Conservation (phyloP, 371 early-diverging fungal species). For the Dipsacomyces acuminosporus region DNA sequence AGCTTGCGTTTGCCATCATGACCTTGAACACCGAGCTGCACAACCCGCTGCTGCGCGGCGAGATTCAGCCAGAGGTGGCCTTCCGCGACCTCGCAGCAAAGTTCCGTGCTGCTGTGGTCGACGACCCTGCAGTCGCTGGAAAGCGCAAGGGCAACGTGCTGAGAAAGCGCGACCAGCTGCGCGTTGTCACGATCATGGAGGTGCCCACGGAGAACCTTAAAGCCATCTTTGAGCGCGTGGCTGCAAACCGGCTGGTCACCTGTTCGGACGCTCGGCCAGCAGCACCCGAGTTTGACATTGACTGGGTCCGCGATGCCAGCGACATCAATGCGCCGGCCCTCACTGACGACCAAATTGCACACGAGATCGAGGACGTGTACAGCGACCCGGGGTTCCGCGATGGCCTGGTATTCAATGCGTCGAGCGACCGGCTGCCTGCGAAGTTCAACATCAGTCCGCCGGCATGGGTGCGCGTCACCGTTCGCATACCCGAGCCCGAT, state of each 20-base stretch:
- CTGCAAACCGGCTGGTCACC: constrained; percentile 35
- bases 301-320: constrained; percentile 34
- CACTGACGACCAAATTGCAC: constrained; percentile 28
- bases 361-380: constrained; percentile 45
- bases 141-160: constrained; percentile 47
- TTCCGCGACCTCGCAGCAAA: constrained; percentile 43
- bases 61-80: constrained; percentile 41
- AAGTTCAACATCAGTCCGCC: constrained; percentile 45
- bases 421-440: constrained; percentile 49
- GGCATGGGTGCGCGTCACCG: constrained; percentile 43
- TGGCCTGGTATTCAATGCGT: constrained; percentile 47
- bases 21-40: constrained; percentile 84
- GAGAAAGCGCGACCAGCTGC: constrained; percentile 48
- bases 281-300: constrained; percentile 42
- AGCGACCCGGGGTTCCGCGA: constrained; percentile 49
- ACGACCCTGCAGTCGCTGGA: constrained; percentile 39
- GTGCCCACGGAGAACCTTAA: constrained; percentile 32
- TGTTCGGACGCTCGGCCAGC: constrained; percentile 36
- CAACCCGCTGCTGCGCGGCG: constrained; percentile 51
- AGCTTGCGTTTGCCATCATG: constrained; percentile 78
- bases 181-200: constrained; percentile 45
- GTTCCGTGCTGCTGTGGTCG: constrained; percentile 43
- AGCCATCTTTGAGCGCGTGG: constrained; percentile 38
- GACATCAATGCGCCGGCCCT: constrained; percentile 17
- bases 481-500: constrained; percentile 46